phyloP scores from a whole-genome alignment of 1,284 basidiomycete genomes.

The Coniferiporia weirii region DNA sequence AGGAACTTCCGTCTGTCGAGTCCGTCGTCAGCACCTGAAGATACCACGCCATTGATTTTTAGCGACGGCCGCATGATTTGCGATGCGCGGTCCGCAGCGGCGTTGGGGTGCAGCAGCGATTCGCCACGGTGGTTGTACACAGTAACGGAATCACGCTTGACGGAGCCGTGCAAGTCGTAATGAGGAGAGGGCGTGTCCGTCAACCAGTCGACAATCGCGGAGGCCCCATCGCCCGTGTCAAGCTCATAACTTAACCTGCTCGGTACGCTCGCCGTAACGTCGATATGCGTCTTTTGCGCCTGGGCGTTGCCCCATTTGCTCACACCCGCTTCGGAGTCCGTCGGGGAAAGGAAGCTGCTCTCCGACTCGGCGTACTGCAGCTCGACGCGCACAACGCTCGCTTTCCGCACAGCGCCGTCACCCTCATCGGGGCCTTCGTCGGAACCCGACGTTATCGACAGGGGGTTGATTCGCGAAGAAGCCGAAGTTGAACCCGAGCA shows the following conservation, averaged over 20 bases:
- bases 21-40: not conserved
- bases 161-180: constrained; percentile 8
- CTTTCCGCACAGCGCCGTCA: not conserved
- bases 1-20: constrained; percentile 2
- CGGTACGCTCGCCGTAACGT: constrained; percentile 1
- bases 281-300: constrained; percentile 2
- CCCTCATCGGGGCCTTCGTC: constrained; percentile 10
- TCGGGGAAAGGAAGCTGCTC: constrained; percentile 11
- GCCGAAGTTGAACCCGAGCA: constrained; percentile 11
- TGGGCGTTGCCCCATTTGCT: constrained; percentile 6
- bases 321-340: constrained; percentile 2
- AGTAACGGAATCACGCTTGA: constrained; percentile 11
- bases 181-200: constrained; percentile 12
- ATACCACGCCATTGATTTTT: constrained; percentile 2
- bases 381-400: constrained; percentile 7
- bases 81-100: not conserved
- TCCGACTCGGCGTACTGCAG: constrained; percentile 7
- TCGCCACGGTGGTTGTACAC: constrained; percentile 11
- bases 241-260: constrained; percentile 2
- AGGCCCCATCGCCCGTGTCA: not conserved
- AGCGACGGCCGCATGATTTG: constrained; percentile 7
- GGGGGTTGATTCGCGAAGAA: constrained; percentile 11
- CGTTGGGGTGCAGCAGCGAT: not conserved
- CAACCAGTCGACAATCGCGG: constrained; percentile 16
- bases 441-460: constrained; percentile 14